Percentiles rank a stretch among this genome's conserved stretches.
Evolutionary conservation across 306 rosid species (phyloP).

Genomic region (Lathyrus aphaca): DNA sequence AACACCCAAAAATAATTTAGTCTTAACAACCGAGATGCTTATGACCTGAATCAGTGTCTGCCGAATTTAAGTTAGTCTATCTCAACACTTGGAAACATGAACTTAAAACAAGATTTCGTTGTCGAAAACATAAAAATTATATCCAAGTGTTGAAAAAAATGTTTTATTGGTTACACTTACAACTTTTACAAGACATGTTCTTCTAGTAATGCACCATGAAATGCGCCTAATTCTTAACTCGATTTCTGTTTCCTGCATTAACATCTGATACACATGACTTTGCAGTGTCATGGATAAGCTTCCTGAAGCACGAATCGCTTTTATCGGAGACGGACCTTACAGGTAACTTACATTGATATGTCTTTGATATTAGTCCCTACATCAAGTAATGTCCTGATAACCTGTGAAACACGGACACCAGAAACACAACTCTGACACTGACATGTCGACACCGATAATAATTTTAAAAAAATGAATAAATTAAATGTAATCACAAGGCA

Average conservation of each 20-base stretch:
- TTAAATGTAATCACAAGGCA: too few species aligned
- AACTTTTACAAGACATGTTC: constrained; percentile 7
- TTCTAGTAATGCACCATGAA: neutral
- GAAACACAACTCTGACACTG: too few species aligned
- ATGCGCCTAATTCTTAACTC: neutral
- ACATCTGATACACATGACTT: constrained; percentile 46
- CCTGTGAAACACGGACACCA: too few species aligned
- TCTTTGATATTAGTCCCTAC: constrained; percentile 13
- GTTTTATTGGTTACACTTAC: constrained; percentile 9
- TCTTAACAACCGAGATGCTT: too few species aligned
- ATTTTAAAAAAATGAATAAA: too few species aligned
- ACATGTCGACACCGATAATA: too few species aligned
- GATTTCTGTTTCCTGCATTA: constrained; percentile 18
- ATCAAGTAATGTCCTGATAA: neutral
- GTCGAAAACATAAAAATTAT: constrained; percentile 2
- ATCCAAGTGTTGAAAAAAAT: neutral
- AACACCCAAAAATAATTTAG: too few species aligned
- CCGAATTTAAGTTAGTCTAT: too few species aligned
- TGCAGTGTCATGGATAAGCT: constrained; percentile 87
- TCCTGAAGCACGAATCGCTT: constrained; percentile 90
- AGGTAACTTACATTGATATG: constrained; percentile 54
- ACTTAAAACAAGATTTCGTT: neutral
- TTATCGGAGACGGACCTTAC: constrained; percentile 97
- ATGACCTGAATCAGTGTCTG: too few species aligned
- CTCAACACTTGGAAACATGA: neutral